Percentiles rank a stretch among this genome's conserved stretches.
phyloP scores from a whole-genome alignment of 768 basidiomycete species.

The Kwoniella botswanensis region DNA sequence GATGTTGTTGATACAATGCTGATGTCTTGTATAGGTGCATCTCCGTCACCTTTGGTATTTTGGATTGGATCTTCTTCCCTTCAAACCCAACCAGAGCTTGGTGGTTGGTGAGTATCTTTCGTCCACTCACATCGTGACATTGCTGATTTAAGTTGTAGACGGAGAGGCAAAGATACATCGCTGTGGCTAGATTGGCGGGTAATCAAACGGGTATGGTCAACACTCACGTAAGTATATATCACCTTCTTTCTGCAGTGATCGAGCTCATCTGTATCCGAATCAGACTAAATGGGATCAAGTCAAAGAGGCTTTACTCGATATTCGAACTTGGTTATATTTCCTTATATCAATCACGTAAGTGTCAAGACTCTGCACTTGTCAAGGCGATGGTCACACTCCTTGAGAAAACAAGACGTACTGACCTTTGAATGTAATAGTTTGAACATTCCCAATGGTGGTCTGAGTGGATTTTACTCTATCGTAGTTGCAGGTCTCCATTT shows the following conservation, averaged over 20 bases:
- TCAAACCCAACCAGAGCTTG: constrained; percentile 37
- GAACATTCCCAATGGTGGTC: constrained; percentile 46
- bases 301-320: constrained; percentile 40
- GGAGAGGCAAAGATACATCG: constrained; percentile 40
- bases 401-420: neutral
- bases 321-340: constrained; percentile 47
- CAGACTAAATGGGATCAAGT: constrained; percentile 32
- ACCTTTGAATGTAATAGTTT: constrained; percentile 10
- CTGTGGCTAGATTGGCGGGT: constrained; percentile 24
- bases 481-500: constrained; percentile 31
- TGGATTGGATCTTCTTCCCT: constrained; percentile 39
- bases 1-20: too few species aligned
- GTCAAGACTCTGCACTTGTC: too few species aligned
- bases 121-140: neutral
- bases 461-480: constrained; percentile 42
- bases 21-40: constrained; percentile 12
- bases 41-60: constrained; percentile 30
- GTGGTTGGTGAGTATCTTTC: constrained; percentile 35
- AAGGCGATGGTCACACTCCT: neutral
- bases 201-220: constrained; percentile 49
- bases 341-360: constrained; percentile 37
- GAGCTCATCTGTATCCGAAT: neutral
- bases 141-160: constrained; percentile 15
- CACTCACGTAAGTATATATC: constrained; percentile 30
- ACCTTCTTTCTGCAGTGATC: too few species aligned